phyloP scores from a whole-genome alignment of 2,329 filamentous ascomycete genomes.

The Apiospora marii region DNA sequence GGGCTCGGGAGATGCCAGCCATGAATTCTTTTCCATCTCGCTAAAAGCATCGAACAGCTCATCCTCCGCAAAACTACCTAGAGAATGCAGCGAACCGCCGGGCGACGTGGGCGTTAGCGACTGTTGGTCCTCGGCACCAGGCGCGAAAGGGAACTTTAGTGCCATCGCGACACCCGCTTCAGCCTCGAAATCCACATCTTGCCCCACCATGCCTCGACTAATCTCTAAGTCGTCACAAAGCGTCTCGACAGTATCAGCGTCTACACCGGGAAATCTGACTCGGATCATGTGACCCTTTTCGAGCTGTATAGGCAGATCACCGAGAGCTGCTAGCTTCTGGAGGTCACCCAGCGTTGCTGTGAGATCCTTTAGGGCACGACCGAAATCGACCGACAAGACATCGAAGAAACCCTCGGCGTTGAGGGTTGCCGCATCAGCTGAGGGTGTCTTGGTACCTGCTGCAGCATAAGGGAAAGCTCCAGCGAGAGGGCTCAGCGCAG shows the following conservation, averaged over 20 bases:
- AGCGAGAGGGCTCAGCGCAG: conserved; percentile 79
- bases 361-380: conserved; percentile 83
- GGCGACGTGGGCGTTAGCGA: conserved; percentile 52
- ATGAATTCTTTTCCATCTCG: conserved; percentile 56
- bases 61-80: conserved; percentile 44
- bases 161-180: conserved; percentile 75
- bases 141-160: conserved; percentile 86
- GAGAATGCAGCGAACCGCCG: conserved; percentile 56
- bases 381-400: conserved; percentile 86
- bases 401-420: conserved; percentile 87
- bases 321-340: conserved; percentile 76
- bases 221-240: conserved; percentile 90
- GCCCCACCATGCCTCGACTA: conserved; percentile 76
- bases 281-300: conserved; percentile 73
- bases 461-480: conserved; percentile 58
- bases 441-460: conserved; percentile 50
- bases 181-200: conserved; percentile 78
- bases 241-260: conserved; percentile 79
- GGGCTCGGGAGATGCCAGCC: conserved; percentile 54
- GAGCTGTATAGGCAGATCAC: conserved; percentile 83
- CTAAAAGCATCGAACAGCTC: conserved; percentile 47
- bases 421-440: conserved; percentile 65
- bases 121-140: conserved; percentile 48
- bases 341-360: conserved; percentile 82
- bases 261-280: conserved; percentile 90